These are phyloP conservation scores for Stygiomarasmius scandens DNA, from an alignment of 1,284 basidiomycete genomes.

Conservation along the genomic window DNA sequence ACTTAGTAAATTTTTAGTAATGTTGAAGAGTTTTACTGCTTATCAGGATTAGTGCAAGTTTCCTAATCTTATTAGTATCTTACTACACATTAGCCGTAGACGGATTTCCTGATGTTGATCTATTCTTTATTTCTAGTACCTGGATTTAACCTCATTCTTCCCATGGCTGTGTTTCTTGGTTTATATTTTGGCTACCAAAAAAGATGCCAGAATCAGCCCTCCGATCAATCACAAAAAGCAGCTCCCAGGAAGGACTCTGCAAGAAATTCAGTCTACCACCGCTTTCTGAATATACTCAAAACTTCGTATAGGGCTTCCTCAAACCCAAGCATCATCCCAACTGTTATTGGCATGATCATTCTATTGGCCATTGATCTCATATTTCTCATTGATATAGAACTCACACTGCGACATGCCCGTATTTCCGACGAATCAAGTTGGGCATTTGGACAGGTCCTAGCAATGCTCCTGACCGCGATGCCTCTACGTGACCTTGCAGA, in stretches of 20 bases:
- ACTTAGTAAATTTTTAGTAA: too few species aligned
- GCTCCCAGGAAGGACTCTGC: not conserved
- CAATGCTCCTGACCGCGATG: constrained; percentile 24
- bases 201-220: not conserved
- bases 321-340: not conserved
- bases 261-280: not conserved
- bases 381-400: constrained; percentile 21
- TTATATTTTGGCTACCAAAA: not conserved
- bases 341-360: constrained; percentile 12
- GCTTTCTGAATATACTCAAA: too few species aligned
- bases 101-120: too few species aligned
- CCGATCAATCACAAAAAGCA: not conserved
- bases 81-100: too few species aligned
- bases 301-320: not conserved
- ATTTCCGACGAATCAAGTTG: constrained; percentile 19
- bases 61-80: too few species aligned
- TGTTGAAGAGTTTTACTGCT: too few species aligned
- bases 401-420: constrained; percentile 15
- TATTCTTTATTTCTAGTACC: constrained; percentile 21
- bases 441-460: constrained; percentile 28
- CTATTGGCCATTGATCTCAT: constrained; percentile 19
- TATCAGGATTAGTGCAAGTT: too few species aligned
- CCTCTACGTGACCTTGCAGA: constrained; percentile 17
- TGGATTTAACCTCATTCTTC: constrained; percentile 20
- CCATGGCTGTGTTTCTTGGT: constrained; percentile 13